These are phyloP conservation scores for Fusarium multiceps DNA, from an alignment of 2,329 filamentous ascomycete genomes.

Conservation along the genomic window DNA sequence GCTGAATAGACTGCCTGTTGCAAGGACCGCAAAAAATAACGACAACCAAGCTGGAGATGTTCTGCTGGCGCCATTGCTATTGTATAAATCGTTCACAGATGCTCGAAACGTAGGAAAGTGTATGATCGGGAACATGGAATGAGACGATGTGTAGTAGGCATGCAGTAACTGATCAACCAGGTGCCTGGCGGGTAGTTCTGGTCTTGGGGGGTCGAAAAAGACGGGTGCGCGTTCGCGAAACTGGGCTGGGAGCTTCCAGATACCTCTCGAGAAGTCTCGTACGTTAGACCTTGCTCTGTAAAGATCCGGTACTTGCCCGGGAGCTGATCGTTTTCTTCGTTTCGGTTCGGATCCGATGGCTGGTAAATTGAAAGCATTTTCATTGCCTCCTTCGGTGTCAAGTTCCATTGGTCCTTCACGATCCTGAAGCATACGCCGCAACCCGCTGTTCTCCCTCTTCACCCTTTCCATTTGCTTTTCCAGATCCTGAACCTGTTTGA, in stretches of 20 bases:
- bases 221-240: conserved; percentile 66
- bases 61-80: conserved; percentile 64
- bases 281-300: conserved; percentile 78
- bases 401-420: conserved; percentile 62
- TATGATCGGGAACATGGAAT: conserved; percentile 84
- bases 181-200: conserved; percentile 76
- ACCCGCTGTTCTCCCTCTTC: conserved; percentile 80
- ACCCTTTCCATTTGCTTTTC: conserved; percentile 89
- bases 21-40: conserved; percentile 84
- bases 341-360: conserved; percentile 74
- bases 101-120: conserved; percentile 88
- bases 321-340: conserved; percentile 69
- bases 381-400: conserved; percentile 60
- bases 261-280: conserved; percentile 77
- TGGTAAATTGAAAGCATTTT: conserved; percentile 68
- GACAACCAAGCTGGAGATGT: conserved; percentile 78
- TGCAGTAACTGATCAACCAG: conserved; percentile 78
- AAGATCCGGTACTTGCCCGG: conserved; percentile 76
- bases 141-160: conserved; percentile 80
- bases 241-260: conserved; percentile 81
- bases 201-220: conserved; percentile 64
- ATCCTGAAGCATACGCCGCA: conserved; percentile 72
- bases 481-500: conserved; percentile 98
- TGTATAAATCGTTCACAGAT: conserved; percentile 82
- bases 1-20: conserved; percentile 82